Conservation (phyloP, 1,139 yeast genomes). For the Meyerozyma guilliermondii region DNA sequence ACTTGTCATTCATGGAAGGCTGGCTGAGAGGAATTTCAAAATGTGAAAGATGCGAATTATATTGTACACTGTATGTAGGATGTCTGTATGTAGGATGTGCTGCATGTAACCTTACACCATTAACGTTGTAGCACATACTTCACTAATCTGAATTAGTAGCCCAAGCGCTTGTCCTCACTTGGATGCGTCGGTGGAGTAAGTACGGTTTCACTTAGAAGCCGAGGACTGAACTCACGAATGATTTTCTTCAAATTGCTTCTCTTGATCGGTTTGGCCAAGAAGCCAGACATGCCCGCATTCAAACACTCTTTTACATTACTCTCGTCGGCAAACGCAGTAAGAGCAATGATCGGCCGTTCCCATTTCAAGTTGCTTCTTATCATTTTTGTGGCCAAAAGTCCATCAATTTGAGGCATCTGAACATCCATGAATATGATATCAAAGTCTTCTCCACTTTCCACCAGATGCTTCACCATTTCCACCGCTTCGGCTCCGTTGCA, state of each 20-base stretch:
- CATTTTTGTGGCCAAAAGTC: slow-evolving; percentile 71
- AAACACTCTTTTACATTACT: slow-evolving; percentile 74
- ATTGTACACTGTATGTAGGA: no score
- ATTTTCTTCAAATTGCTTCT: slow-evolving; percentile 59
- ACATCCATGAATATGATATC: slow-evolving; percentile 92
- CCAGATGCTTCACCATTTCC: slow-evolving; percentile 50
- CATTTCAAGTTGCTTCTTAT: slow-evolving; percentile 65
- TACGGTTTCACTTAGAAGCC: slow-evolving; percentile 12
- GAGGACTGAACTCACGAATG: slow-evolving; percentile 41
- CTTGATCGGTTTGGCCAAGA: slow-evolving; percentile 81
- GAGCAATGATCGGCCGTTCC: slow-evolving; percentile 77
- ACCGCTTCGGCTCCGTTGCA: slow-evolving; percentile 90
- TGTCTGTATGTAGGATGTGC: no score
- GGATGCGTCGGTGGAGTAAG: slow-evolving; percentile 12
- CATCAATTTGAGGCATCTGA: slow-evolving; percentile 93
- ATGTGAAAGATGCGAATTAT: not conserved
- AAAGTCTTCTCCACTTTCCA: slow-evolving; percentile 34
- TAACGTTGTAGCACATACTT: no score
- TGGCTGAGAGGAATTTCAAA: not conserved
- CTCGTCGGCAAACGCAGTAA: slow-evolving; percentile 92
- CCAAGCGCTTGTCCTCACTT: slow-evolving; percentile 13
- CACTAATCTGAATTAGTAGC: no score
- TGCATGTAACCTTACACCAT: no score
- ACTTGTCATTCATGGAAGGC: not conserved
- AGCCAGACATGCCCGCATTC: slow-evolving; percentile 82